Percentiles rank a stretch among this genome's conserved stretches.
Conservation (phyloP, 2,329 filamentous ascomycete species). For the Tricladium varicosporioides region DNA sequence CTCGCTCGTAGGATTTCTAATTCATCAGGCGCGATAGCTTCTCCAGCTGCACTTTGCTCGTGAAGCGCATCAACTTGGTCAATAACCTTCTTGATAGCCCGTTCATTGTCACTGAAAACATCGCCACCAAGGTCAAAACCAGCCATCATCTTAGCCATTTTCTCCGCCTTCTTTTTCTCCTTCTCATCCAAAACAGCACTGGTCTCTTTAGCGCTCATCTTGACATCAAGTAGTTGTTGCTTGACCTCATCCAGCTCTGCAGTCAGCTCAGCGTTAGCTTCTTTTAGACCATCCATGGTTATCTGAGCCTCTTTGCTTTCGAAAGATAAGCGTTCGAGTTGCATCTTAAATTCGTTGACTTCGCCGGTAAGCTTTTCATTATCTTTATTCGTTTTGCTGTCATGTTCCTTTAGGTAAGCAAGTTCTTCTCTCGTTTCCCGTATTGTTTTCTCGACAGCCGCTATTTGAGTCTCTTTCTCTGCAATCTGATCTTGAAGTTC, state of each 20-base stretch:
- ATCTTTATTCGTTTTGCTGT: slow-evolving; percentile 78
- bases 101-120: slow-evolving; percentile 90
- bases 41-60: slow-evolving; percentile 73
- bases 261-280: slow-evolving; percentile 91
- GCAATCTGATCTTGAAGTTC: slow-evolving; percentile 95
- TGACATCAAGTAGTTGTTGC: slow-evolving; percentile 90
- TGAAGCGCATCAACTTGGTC: slow-evolving; percentile 77
- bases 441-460: slow-evolving; percentile 75
- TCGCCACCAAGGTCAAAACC: slow-evolving; percentile 93
- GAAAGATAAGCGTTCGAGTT: slow-evolving; percentile 90
- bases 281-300: slow-evolving; percentile 96
- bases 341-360: slow-evolving; percentile 93
- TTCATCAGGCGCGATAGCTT: slow-evolving; percentile 78
- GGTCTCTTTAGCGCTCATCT: slow-evolving; percentile 94
- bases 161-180: slow-evolving; percentile 97
- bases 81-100: slow-evolving; percentile 78
- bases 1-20: slow-evolving; percentile 73
- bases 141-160: slow-evolving; percentile 99
- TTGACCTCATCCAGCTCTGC: slow-evolving; percentile 91
- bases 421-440: slow-evolving; percentile 86
- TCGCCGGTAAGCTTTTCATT: slow-evolving; percentile 85
- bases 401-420: slow-evolving; percentile 78
- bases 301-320: slow-evolving; percentile 96
- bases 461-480: slow-evolving; percentile 83
- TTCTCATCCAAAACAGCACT: slow-evolving; percentile 91